These are phyloP conservation scores for Creolimax fragrantissima DNA, from an alignment of 78 protist genomes.

Conservation along the genomic window DNA sequence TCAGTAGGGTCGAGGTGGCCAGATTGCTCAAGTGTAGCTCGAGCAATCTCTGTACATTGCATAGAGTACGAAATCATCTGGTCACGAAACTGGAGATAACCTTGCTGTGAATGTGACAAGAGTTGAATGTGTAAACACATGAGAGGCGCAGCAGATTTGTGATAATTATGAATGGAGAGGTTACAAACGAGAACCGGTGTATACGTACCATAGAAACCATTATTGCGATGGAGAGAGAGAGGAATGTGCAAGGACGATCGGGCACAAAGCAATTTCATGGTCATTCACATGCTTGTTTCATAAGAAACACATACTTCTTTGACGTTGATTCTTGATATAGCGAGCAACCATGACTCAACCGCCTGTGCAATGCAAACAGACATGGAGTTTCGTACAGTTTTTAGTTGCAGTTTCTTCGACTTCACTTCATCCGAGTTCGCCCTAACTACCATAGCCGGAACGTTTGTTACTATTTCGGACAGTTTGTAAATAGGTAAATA, in stretches of 20 bases:
- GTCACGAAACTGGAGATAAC: background rate
- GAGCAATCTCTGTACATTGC: background rate
- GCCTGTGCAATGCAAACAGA: background rate
- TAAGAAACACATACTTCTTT: background rate
- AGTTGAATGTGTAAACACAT: too few relatives aligned
- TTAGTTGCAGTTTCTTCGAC: background rate
- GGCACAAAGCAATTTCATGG: too few relatives aligned
- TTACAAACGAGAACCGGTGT: too few relatives aligned
- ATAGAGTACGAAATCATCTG: background rate
- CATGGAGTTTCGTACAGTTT: background rate
- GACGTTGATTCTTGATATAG: background rate
- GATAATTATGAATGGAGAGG: too few relatives aligned
- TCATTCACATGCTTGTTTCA: background rate
- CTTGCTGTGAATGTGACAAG: too few relatives aligned
- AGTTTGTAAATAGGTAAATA: background rate
- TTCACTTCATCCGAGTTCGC: background rate
- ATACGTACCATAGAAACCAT: too few relatives aligned
- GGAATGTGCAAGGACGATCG: too few relatives aligned
- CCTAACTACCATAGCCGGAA: background rate
- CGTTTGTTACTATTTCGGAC: background rate
- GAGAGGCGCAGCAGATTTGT: too few relatives aligned
- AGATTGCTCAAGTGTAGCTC: background rate
- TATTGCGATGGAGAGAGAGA: too few relatives aligned
- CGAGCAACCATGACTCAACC: background rate
- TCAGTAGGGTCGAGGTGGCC: background rate